These are phyloP conservation scores for Cladosporium sp. DNA, from an alignment of 2,329 filamentous ascomycete genomes.

Conservation along the genomic window DNA sequence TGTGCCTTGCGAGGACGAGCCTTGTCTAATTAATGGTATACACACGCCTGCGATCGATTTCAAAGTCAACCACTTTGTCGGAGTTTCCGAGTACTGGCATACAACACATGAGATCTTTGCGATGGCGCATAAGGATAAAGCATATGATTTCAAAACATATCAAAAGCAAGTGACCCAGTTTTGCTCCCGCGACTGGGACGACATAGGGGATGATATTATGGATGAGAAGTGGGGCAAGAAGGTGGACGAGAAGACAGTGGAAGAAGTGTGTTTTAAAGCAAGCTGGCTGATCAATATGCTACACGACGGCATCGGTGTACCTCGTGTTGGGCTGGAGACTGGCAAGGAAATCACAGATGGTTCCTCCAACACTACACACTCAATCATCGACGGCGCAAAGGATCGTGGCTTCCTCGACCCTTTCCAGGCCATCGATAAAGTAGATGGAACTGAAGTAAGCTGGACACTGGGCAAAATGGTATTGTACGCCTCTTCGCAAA, in stretches of 20 bases:
- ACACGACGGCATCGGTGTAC: slow-evolving; percentile 93
- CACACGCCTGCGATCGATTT: slow-evolving; percentile 97
- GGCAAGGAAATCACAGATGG: slow-evolving; percentile 54
- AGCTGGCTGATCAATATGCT: slow-evolving; percentile 97
- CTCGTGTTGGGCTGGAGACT: slow-evolving; percentile 70
- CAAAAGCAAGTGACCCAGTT: slow-evolving; percentile 82
- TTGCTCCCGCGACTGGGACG: slow-evolving; percentile 78
- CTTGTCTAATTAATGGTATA: slow-evolving; percentile 86
- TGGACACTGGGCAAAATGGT: slow-evolving; percentile 98
- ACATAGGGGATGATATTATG: slow-evolving; percentile 67
- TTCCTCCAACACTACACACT: slow-evolving; percentile 70
- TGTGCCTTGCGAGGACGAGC: slow-evolving; percentile 74
- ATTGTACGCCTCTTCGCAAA: slow-evolving; percentile 86
- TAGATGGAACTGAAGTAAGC: slow-evolving; percentile 86
- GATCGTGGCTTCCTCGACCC: slow-evolving; percentile 75
- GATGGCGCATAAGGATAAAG: slow-evolving; percentile 70
- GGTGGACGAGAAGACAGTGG: slow-evolving; percentile 69
- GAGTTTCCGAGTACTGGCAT: slow-evolving; percentile 98
- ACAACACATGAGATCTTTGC: slow-evolving; percentile 94
- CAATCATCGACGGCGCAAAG: slow-evolving; percentile 66
- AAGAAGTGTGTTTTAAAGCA: slow-evolving; percentile 94
- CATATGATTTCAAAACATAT: slow-evolving; percentile 89
- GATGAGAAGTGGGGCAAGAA: slow-evolving; percentile 73
- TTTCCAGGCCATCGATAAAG: slow-evolving; percentile 91
- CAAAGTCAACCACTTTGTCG: slow-evolving; percentile 94